Evolutionary conservation across 169 alveolate genomes (phyloP).

Genomic region (Theileria orientalis): DNA sequence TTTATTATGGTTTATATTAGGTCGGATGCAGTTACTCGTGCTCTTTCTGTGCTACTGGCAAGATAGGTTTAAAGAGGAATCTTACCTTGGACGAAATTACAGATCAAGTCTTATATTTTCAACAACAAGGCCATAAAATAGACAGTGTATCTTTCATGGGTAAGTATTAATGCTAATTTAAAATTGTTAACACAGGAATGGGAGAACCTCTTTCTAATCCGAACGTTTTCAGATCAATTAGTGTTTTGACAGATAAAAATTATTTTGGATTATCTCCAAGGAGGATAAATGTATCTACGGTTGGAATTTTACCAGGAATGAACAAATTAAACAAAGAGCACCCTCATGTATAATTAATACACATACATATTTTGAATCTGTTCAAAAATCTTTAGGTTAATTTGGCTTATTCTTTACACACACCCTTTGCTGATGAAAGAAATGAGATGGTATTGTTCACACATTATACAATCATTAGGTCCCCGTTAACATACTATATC

Average conservation of each 20-base stretch:
- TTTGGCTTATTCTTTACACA: constrained; percentile 80
- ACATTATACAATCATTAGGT: constrained; percentile 63
- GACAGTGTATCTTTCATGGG: constrained; percentile 86
- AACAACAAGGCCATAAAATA: constrained; percentile 70
- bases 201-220: constrained; percentile 89
- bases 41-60: constrained; percentile 87
- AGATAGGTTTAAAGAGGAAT: constrained; percentile 81
- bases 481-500: constrained; percentile 79
- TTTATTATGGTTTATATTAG: constrained; percentile 12
- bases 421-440: constrained; percentile 82
- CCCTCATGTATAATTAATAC: constrained; percentile 68
- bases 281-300: constrained; percentile 78
- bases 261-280: constrained; percentile 77
- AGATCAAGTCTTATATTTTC: constrained; percentile 81
- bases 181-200: constrained; percentile 67
- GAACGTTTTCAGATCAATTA: constrained; percentile 79
- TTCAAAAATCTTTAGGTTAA: constrained; percentile 71
- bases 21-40: constrained; percentile 83
- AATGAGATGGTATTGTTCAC: constrained; percentile 26
- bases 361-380: not conserved
- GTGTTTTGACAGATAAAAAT: constrained; percentile 65
- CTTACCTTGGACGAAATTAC: constrained; percentile 82
- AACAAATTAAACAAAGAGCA: constrained; percentile 73
- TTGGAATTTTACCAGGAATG: constrained; percentile 85
- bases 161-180: not conserved